Evolutionary conservation across 345 rosid species (phyloP), one percentile per base, ranked within the genome.

Genomic region (Euclidium syriacum): DNA sequence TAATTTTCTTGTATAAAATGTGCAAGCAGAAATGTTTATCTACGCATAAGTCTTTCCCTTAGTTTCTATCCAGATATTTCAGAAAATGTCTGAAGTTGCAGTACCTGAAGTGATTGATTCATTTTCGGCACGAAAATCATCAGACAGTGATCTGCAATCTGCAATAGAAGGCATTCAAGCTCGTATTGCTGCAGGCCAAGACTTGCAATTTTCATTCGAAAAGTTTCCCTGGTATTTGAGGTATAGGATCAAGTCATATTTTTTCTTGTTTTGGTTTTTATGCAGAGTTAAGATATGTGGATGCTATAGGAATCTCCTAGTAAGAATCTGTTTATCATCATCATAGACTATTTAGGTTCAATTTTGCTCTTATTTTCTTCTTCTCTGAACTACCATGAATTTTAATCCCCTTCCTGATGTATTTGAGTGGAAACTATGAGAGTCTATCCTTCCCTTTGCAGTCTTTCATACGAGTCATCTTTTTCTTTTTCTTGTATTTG

Each of bases 201-300:
- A 66, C 58, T 64, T 81, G 57, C 69, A 80, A 62, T 95, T 80
- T 53, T 83, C 98, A 61, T 86, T 91, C 58, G 87, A 88, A 25
- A 67, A 77, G 48, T 91, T 91, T 57, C 98, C 98, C 23, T 88
- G 88, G 65, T 86, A 86, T 78, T 71, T 91, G 60, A 91, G 98
- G 98, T 91, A 75, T 58, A 30, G 4, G 51, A 29, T 14, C 44
- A 22, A 51, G 46, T 62, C 46, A 65, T 23, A 39, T 60, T 5
- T 72, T 9, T 23, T 10, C n/a, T 32, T 14, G 24, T 62, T 47
- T 24, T 16, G 42, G 20, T 26, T 5, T 20, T 23, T 32, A 52
- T 40, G 30, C 23, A 29, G 60, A 39, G 29, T 30, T n/a, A 19
- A 64, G 49, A 29, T 30, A 52, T n/a, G n/a, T n/a, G n/a, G n/a